Evolutionary conservation across 2,329 filamentous ascomycete species (phyloP).

Genomic region (Talaromyces sp.): DNA sequence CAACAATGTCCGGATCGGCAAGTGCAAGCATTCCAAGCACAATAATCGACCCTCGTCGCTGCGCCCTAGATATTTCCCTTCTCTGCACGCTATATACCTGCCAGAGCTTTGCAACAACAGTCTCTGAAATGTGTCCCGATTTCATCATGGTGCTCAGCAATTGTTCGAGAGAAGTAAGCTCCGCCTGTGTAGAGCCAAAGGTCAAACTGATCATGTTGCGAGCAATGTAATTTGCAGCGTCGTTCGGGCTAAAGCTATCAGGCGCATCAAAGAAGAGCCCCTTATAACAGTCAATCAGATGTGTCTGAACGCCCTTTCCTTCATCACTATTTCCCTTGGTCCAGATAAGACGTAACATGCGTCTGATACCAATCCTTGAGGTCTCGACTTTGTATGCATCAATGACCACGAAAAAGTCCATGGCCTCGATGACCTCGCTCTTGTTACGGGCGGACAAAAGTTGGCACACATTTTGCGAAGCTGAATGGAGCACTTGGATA

Average conservation of each 20-base stretch:
- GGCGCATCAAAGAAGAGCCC: slow-evolving; percentile 94
- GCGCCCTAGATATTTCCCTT: slow-evolving; percentile 84
- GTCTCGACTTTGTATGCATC: slow-evolving; percentile 96
- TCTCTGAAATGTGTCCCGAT: slow-evolving; percentile 74
- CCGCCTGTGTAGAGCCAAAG: slow-evolving; percentile 88
- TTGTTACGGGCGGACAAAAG: slow-evolving; percentile 93
- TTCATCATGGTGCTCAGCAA: slow-evolving; percentile 97
- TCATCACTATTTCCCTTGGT: slow-evolving; percentile 99
- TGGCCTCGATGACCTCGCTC: slow-evolving; percentile 96
- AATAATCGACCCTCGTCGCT: slow-evolving; percentile 89
- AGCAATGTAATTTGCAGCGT: slow-evolving; percentile 90
- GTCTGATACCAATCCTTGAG: slow-evolving; percentile 83
- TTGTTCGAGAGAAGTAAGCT: slow-evolving; percentile 92
- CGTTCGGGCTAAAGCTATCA: slow-evolving; percentile 77
- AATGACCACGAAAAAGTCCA: slow-evolving; percentile 94
- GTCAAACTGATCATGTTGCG: slow-evolving; percentile 99
- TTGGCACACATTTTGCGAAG: slow-evolving; percentile 75
- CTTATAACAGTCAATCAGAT: slow-evolving; percentile 95
- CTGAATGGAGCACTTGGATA: slow-evolving; percentile 82
- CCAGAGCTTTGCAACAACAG: slow-evolving; percentile 90
- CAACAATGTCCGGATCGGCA: slow-evolving; percentile 85
- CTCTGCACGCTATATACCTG: slow-evolving; percentile 94
- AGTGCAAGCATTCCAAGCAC: slow-evolving; percentile 94
- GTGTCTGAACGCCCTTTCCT: slow-evolving; percentile 94
- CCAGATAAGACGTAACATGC: slow-evolving; percentile 97